phyloP scores from a whole-genome alignment of 2,329 filamentous ascomycete genomes.

The Escovopsis sp. region DNA sequence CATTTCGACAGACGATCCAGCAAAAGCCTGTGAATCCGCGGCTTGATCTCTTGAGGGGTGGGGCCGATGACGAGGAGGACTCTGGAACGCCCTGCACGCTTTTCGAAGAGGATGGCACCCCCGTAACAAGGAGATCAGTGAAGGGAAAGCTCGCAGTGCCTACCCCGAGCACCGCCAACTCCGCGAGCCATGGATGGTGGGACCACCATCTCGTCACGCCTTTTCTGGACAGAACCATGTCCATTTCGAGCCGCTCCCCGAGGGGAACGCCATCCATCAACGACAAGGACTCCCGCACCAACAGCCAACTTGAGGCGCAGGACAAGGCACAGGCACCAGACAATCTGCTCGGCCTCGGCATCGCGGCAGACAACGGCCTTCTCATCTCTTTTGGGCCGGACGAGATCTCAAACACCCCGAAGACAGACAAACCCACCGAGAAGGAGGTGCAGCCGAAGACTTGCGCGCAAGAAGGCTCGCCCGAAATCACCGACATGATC shows the following conservation, averaged over 20 bases:
- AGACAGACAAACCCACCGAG: not conserved
- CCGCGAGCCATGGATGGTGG: constrained; percentile 59
- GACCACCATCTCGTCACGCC: constrained; percentile 60
- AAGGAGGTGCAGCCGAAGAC: constrained; percentile 1
- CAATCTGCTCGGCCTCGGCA: not conserved
- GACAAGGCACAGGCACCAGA: too few relatives aligned
- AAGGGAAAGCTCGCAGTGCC: constrained; percentile 22
- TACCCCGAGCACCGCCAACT: constrained; percentile 34
- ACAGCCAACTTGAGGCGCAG: too few relatives aligned
- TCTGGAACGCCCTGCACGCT: constrained; percentile 45
- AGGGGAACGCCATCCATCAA: constrained; percentile 17
- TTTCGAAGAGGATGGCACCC: constrained; percentile 52
- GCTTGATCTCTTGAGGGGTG: constrained; percentile 5
- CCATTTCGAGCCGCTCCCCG: constrained; percentile 25
- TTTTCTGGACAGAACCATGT: constrained; percentile 35
- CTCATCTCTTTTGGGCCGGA: constrained; percentile 4
- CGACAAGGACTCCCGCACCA: not conserved
- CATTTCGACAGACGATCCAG: constrained; percentile 19
- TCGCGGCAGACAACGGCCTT: not conserved
- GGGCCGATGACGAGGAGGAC: constrained; percentile 31
- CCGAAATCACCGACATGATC: too few relatives aligned
- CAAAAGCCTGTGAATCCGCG: constrained; percentile 23
- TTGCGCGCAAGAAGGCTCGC: constrained; percentile 7
- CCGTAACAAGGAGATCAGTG: constrained; percentile 22
- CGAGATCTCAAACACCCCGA: not conserved